Percentiles rank a stretch among this genome's conserved stretches.
Conservation (phyloP, 108 stramenopile species). For the Cyclotella baltica region DNA sequence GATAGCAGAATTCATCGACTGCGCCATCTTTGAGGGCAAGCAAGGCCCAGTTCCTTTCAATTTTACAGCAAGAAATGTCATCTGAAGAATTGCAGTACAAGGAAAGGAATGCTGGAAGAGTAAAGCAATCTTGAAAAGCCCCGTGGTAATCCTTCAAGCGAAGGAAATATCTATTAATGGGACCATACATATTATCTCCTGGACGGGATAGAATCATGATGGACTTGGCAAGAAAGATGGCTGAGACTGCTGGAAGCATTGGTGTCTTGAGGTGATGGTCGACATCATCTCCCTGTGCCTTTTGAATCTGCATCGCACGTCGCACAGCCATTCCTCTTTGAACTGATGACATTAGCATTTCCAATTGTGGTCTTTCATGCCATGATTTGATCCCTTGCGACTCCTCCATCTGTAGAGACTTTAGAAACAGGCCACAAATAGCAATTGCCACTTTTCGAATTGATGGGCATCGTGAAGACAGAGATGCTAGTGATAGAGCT, state of each 20-base stretch:
- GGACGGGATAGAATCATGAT: slow-evolving; percentile 69
- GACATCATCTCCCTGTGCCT: slow-evolving; percentile 15
- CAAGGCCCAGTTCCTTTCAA: slow-evolving; percentile 79
- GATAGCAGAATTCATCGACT: slow-evolving; percentile 67
- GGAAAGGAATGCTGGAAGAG: slow-evolving; percentile 83
- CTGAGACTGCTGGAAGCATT: slow-evolving; percentile 66
- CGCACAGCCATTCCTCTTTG: slow-evolving; percentile 68
- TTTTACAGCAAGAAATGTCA: slow-evolving; percentile 55
- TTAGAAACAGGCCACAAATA: slow-evolving; percentile 63
- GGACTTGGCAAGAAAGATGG: slow-evolving; percentile 77
- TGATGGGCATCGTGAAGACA: slow-evolving; percentile 67
- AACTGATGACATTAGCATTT: slow-evolving; percentile 79
- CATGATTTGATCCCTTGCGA: slow-evolving; percentile 64
- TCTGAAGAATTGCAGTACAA: slow-evolving; percentile 78
- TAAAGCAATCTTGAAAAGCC: slow-evolving; percentile 79
- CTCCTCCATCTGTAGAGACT: slow-evolving; percentile 61
- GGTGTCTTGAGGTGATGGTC: slow-evolving; percentile 32
- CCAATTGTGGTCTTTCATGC: slow-evolving; percentile 81
- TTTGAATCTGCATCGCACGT: slow-evolving; percentile 43
- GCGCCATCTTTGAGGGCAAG: slow-evolving; percentile 70
- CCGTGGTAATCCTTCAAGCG: slow-evolving; percentile 71
- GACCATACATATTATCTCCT: slow-evolving; percentile 75
- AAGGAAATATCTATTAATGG: slow-evolving; percentile 82
- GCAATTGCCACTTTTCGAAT: slow-evolving; percentile 64
- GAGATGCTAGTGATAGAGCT: slow-evolving; percentile 60